Conservation (phyloP, 2,329 filamentous ascomycete species). For the Acrocalymma vagum region DNA sequence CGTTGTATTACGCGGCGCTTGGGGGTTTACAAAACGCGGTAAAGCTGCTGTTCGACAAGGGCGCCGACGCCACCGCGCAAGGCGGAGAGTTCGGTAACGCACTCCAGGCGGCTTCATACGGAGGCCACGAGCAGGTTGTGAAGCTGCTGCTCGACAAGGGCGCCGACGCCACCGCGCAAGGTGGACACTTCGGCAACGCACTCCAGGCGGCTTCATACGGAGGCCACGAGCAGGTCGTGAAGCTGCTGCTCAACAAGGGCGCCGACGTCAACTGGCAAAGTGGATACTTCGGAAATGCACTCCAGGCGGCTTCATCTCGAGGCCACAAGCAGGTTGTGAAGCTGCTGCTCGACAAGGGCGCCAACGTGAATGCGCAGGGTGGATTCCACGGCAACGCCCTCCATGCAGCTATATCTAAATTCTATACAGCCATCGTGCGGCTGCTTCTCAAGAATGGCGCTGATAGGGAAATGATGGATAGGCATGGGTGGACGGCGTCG, state of each 20-base stretch:
- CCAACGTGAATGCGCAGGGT: constrained; percentile 1
- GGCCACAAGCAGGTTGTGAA: constrained; percentile 2
- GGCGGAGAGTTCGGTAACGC: no score
- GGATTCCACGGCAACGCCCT: constrained; percentile 2
- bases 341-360: constrained; percentile 3
- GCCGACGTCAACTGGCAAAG: constrained; percentile 1
- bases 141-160: constrained; percentile 4
- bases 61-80: no score
- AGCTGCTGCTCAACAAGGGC: constrained; percentile 5
- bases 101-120: constrained; percentile 5
- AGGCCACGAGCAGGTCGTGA: constrained; percentile 5
- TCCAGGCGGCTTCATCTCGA: constrained; percentile 1
- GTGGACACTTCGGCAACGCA: constrained; percentile 6
- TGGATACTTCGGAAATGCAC: constrained; percentile 2
- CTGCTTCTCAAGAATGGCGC: constrained; percentile 2
- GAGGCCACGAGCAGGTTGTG: constrained; percentile 2
- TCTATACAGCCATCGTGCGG: neutral
- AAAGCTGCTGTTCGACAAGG: constrained; percentile 5
- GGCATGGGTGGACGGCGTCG: constrained; percentile 1
- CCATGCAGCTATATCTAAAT: neutral
- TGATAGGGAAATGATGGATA: neutral
- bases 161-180: constrained; percentile 5
- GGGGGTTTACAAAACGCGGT: constrained; percentile 21
- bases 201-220: constrained; percentile 1
- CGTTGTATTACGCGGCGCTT: constrained; percentile 30